Base-by-base conservation (phyloP, 2,329 filamentous ascomycete species). In the Hypoxylon sp. region DNA sequence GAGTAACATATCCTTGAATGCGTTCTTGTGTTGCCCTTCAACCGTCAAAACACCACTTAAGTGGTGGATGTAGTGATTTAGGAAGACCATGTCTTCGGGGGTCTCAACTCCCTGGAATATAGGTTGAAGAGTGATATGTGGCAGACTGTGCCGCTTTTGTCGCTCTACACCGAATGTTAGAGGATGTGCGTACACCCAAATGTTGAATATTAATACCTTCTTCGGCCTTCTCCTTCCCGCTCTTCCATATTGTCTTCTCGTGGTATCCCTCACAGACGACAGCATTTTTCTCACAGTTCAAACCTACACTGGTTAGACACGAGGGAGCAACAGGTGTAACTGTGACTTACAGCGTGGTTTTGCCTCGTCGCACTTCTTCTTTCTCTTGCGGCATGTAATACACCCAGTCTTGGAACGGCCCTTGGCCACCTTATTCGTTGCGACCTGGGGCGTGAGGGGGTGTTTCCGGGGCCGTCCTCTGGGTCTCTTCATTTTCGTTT, bases 211-310 rank as follows among this genome's bases (percentile, higher is more conserved):
- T 50, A 68, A 72, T 82, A 89, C 88, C 88, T 82, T 93, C 90
- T 82, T 92, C 90, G 35, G 89, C 86, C 77, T 86, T 91, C 79
- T 95, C 92, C 77, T 89, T 93, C 30, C 94, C 93, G 76, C 93
- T 95, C 79, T 91, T 93, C 94, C 94, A 97, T 58, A 94, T 88
- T 65, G 93, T 91, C 78, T 94, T 94, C 69, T 93, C 91, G 56
- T 93, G 92, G 77, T 97, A 97, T 11, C 94, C 94, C 81, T 97
- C 94, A 77, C 94, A 97, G 11, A 95, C 89, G 11, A 97, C 93
- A 7, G 94, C 93, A 78, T 97, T 97, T 85, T 97, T 97, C 81
- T 96, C 91, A 77, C 94, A 97, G 75, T 97, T 97, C 80, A 93
- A 86, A 74, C 92, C 91, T 94, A 63, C 71, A 79, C 30, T 74